Conservation (phyloP, 2,329 filamentous ascomycete genomes). For the Exophiala viscosa region DNA sequence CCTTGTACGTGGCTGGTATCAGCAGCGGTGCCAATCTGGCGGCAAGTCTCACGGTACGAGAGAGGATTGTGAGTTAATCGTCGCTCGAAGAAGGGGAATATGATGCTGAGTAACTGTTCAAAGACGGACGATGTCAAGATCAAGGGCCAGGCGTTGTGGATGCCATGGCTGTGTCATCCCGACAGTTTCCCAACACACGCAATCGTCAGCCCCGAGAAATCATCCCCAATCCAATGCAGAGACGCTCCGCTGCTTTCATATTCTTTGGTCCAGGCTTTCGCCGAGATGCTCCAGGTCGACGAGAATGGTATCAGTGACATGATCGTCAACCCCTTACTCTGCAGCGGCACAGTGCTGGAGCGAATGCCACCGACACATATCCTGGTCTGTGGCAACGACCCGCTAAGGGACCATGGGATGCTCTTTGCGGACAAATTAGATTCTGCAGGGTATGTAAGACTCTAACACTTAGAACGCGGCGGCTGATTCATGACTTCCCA, state of each 20-base stretch:
- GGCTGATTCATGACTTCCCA: too few relatives aligned
- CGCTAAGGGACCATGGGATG: background rate
- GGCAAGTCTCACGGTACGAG: background rate
- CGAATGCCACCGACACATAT: background rate
- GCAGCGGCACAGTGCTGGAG: background rate
- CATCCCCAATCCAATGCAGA: background rate
- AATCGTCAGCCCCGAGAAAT: too few relatives aligned
- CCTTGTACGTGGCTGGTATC: background rate
- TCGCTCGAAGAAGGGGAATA: background rate
- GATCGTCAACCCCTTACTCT: background rate
- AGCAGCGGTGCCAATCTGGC: background rate
- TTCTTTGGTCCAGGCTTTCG: background rate
- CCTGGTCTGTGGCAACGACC: background rate
- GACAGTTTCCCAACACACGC: background rate
- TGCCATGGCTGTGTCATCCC: background rate
- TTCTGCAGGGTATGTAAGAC: too few relatives aligned
- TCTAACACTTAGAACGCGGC: too few relatives aligned
- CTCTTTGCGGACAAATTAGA: background rate
- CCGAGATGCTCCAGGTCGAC: background rate
- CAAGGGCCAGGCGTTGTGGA: background rate
- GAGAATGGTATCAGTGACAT: background rate
- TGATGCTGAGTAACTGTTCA: too few relatives aligned
- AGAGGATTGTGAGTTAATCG: too few relatives aligned
- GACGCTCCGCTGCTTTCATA: background rate
- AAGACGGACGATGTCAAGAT: background rate